Evolutionary conservation across 192 early-diverging fungal species (phyloP), one percentile per base, ranked within the genome.

Genomic region (Coemansia furcata): DNA sequence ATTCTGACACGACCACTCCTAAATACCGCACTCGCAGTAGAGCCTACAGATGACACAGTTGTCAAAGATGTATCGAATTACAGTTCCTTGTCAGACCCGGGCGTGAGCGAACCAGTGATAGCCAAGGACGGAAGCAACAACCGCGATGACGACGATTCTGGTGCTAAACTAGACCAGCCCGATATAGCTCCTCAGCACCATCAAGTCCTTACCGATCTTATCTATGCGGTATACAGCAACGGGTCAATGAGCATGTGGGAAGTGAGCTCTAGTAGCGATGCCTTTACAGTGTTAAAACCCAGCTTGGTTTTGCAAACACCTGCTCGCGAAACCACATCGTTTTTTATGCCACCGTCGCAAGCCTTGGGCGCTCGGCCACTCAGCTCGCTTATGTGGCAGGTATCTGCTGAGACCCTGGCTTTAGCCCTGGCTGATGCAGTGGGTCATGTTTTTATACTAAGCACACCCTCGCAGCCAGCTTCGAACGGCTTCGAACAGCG

Each of bases 211-310:
- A 3, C 42, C 3, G 66, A 68, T 9, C 46, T 40, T 35, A 19
- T 68, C 10, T 78, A 73, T 60, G 71, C 62, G 4, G 71, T 62
- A 23, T 78, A 66, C 44, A 70, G 60, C 7, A 74, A 82, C 36
- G 79, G 79, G 40, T 82, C 79, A 21, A 15, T 82, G 21, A 47
- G 42, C 10, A 11, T 82, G n/a, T 82, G 79, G 79, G 52, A 67
- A n/a, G 21, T 71, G 1, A 17, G 38, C 11, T 64, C 38, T 29
- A 62, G 49, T 17, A 23, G 57, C 10, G 33, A 36, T 14, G 30
- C 32, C 7, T 71, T 36, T 17, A 40, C 62, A 0, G 15, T 71
- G 6, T n/a, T 59, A 10, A 71, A 37, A 4, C 68, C 65, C 15
- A 60, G 33, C 2, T 11, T 36, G 12, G 57, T 68, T 2, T 9